Conservation (phyloP, 2,329 filamentous ascomycete species). For the Alternaria novae-zelandiae region DNA sequence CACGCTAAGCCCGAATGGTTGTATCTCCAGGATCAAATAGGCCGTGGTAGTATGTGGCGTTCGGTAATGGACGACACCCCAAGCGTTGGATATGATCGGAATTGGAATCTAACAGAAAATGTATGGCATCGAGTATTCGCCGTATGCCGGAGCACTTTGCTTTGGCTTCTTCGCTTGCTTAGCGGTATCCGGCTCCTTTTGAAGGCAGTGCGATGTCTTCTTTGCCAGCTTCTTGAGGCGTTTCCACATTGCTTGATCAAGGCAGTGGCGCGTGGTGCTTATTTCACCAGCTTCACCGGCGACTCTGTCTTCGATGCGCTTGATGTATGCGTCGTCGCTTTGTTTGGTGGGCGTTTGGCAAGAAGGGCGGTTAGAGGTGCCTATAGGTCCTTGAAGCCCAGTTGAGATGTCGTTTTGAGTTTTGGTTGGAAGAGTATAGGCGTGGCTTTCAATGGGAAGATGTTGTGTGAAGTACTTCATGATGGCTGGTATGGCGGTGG, state of each 20-base stretch:
- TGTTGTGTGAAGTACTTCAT: not conserved
- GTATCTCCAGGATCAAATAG: not conserved
- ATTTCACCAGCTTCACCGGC: not conserved
- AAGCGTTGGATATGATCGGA: not conserved
- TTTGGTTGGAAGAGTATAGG: not conserved
- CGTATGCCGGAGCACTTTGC: not conserved
- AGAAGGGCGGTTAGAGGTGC: not conserved
- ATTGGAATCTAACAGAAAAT: not conserved
- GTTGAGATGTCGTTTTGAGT: not conserved
- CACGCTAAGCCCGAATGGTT: not conserved
- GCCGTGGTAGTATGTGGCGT: not conserved
- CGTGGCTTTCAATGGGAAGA: not conserved
- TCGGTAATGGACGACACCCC: not conserved
- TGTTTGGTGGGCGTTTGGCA: not conserved
- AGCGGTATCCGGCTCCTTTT: not conserved
- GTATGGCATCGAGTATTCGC: not conserved
- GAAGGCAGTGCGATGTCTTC: not conserved
- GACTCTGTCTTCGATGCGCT: not conserved
- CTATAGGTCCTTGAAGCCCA: not conserved
- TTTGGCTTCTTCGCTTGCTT: not conserved
- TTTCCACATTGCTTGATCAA: not conserved
- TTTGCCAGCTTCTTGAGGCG: not conserved
- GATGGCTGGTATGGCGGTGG: not conserved
- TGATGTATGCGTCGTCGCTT: not conserved
- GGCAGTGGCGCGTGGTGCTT: not conserved